phyloP scores from a whole-genome alignment of 495 filamentous ascomycete genomes.

The Clavariopsis aquatica region DNA sequence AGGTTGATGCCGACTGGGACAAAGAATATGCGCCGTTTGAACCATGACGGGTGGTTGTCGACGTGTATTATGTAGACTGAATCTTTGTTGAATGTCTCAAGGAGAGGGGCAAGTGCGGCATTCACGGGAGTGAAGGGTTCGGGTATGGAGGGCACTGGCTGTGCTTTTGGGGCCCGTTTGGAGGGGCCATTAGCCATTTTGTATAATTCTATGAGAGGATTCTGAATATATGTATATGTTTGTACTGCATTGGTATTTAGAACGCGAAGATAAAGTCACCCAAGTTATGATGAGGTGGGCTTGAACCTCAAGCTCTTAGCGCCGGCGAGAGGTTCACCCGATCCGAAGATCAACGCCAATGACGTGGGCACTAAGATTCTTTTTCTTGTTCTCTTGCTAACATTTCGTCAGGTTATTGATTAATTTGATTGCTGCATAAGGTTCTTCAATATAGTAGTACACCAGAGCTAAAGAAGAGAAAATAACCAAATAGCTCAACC shows the following conservation, averaged over 20 bases:
- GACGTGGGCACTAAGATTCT: too few species aligned
- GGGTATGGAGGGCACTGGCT: constrained; percentile 41
- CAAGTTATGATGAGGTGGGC: neutral
- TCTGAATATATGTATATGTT: neutral
- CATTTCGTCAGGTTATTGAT: too few species aligned
- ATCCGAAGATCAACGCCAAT: neutral
- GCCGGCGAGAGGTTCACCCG: neutral
- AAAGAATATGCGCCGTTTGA: constrained; percentile 76
- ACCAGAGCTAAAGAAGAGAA: too few species aligned
- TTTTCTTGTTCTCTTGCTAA: too few species aligned
- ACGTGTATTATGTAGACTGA: constrained; percentile 80
- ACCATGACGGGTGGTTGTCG: constrained; percentile 61
- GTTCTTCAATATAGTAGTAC: too few species aligned
- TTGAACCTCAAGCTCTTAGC: neutral
- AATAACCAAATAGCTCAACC: too few species aligned
- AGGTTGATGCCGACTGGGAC: constrained; percentile 72
- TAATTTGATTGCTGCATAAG: too few species aligned
- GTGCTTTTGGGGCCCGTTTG: constrained; percentile 15
- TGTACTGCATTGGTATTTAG: neutral
- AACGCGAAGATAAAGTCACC: neutral
- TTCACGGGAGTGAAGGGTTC: constrained; percentile 67
- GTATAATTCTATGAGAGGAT: neutral
- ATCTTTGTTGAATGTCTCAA: constrained; percentile 58
- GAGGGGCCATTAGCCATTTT: neutral
- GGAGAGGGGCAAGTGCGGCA: constrained; percentile 59